These are phyloP conservation scores for Cyamopsis tetragonoloba DNA, from an alignment of 306 rosid species.

Conservation along the genomic window DNA sequence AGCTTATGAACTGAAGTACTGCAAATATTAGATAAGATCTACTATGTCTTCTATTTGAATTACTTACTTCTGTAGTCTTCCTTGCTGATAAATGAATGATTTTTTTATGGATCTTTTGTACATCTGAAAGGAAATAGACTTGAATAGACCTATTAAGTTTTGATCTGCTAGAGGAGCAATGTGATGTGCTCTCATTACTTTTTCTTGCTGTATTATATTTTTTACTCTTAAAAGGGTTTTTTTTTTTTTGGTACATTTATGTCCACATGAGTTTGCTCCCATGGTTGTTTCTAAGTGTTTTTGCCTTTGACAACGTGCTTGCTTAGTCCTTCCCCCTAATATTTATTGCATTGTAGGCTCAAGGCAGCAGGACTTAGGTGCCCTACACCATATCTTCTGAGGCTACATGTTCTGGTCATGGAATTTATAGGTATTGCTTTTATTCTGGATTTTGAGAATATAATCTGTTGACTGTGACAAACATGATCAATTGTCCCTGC, in stretches of 20 bases:
- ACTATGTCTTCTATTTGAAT: neutral
- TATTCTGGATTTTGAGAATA: neutral
- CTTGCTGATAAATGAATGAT: neutral
- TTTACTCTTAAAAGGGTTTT: neutral
- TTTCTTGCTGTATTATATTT: neutral
- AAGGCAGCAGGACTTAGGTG: conserved; percentile 83
- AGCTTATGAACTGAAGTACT: neutral
- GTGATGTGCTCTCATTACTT: neutral
- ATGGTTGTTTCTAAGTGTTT: neutral
- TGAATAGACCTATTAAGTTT: neutral
- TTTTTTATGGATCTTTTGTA: neutral
- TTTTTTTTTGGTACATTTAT: neutral
- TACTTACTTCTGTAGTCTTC: neutral
- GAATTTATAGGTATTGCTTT: conserved; percentile 74
- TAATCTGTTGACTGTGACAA: neutral
- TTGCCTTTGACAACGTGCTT: conserved; percentile 8
- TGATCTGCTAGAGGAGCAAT: neutral
- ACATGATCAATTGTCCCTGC: neutral
- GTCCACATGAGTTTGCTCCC: neutral
- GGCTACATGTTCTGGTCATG: conserved; percentile 83
- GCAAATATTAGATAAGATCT: neutral
- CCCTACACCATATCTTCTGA: conserved; percentile 57
- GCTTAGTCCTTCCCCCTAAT: neutral
- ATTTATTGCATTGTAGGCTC: conserved; percentile 51
- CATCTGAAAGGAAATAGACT: neutral